A percentile compares a stretch with the other conserved stretches of the same genome.
Evolutionary conservation across 768 basidiomycete genomes (phyloP).

Genomic region (Boletus sensibilis): DNA sequence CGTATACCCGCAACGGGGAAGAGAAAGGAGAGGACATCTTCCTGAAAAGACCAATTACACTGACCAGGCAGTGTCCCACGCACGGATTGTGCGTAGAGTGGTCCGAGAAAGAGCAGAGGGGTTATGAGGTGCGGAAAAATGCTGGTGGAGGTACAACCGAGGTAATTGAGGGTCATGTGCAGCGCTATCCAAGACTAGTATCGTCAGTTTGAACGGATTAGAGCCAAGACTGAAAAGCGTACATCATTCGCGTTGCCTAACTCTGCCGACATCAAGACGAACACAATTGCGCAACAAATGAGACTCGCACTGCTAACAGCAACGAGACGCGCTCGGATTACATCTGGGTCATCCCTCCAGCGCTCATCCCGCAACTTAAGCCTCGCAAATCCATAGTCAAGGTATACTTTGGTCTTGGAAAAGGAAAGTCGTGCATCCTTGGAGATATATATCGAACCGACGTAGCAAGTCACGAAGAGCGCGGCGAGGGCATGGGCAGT

Average conservation of each 20-base stretch:
- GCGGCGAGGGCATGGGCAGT: constrained; percentile 56
- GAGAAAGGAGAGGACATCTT: constrained; percentile 41
- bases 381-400: constrained; percentile 28
- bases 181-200: constrained; percentile 22
- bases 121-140: constrained; percentile 60
- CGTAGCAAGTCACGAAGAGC: constrained; percentile 65
- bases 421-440: constrained; percentile 61
- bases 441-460: constrained; percentile 79
- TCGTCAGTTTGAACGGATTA: constrained; percentile 5
- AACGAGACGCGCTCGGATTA: constrained; percentile 75
- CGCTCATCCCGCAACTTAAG: constrained; percentile 42
- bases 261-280: constrained; percentile 37
- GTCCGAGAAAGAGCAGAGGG: constrained; percentile 75
- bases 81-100: constrained; percentile 60
- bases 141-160: constrained; percentile 38
- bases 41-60: constrained; percentile 43
- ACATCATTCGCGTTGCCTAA: constrained; percentile 19
- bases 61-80: constrained; percentile 54
- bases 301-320: constrained; percentile 67
- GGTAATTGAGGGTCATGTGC: constrained; percentile 36
- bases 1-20: constrained; percentile 59
- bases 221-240: not conserved
- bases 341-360: constrained; percentile 81
- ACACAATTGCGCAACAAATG: constrained; percentile 53
- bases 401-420: constrained; percentile 30